Base-by-base conservation (phyloP, 2,329 filamentous ascomycete species). In the Stachybotrys chartarum region DNA sequence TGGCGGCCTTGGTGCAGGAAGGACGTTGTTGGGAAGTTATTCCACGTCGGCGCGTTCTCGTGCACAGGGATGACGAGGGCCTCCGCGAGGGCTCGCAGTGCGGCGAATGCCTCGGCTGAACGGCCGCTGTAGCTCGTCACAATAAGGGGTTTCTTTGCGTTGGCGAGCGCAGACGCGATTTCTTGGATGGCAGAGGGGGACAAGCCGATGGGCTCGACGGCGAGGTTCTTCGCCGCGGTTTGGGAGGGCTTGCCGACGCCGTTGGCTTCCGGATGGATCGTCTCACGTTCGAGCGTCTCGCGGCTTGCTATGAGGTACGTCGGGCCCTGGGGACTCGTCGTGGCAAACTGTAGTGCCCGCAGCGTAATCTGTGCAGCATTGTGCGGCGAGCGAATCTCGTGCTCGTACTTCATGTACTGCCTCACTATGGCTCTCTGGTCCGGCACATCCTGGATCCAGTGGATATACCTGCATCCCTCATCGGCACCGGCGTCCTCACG, bases 341-440 rank as follows among this genome's bases (percentile, higher is more conserved):
- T 86, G 0, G 90, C 88, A 66, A 93, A 95, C 61, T 89, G 88
- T 56, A 95, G 71, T 0, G 90, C 90, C 1, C 90, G 84, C 65
- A 90, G 90, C 58, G 95, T 87, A 70, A 94, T 85, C 73, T 95
- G 90, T 76, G 94, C 94, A 60, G 94, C 82, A 64, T 94, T 95
- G 66, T 82, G 82, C 11, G 89, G 90, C 3, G 87, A 86, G 72
- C 90, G 91, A 69, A 95, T 84, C 73, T 95, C 91, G 8, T 79
- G 88, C 0, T 85, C 74, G 65, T 93, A 96, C 11, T 90, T 82
- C 67, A 91, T 95, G 69, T 95, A 95, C 72, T 95, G 90, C 0
- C 82, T 76, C 6, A 95, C 77, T 57, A 96, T 91, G 65, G 84
- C 80, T 68, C 86, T 89, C 71, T 92, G 88, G 63, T 92, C 87